A percentile compares a stretch with the other conserved stretches of the same genome.
These are phyloP conservation scores for Aspergillus brasiliensis DNA, from an alignment of 2,329 filamentous ascomycete species.

Conservation along the genomic window DNA sequence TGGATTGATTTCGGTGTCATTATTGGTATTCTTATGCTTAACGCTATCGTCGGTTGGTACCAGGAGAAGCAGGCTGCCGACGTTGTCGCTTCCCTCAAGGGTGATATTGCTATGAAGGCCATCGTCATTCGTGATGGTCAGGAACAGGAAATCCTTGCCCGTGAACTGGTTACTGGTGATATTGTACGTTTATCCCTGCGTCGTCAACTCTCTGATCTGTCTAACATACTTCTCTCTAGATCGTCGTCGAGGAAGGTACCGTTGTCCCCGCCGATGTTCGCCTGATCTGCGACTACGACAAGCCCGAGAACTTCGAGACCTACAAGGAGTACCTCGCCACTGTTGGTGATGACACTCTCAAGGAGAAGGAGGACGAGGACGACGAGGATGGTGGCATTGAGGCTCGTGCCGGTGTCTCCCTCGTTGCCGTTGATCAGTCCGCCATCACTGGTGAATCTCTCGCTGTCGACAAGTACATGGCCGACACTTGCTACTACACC, in stretches of 20 bases:
- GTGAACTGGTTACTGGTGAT: slow-evolving; percentile 75
- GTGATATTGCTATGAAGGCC: slow-evolving; percentile 76
- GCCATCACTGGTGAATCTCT: slow-evolving; percentile 81
- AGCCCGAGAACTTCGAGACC: slow-evolving; percentile 66
- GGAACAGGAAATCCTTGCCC: slow-evolving; percentile 68
- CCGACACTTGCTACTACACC: slow-evolving; percentile 74
- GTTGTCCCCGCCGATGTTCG: slow-evolving; percentile 70
- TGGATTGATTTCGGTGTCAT: slow-evolving; percentile 80
- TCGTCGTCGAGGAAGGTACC: slow-evolving; percentile 71
- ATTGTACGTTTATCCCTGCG: slow-evolving; percentile 56
- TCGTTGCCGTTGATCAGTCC: slow-evolving; percentile 75
- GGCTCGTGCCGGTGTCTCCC: slow-evolving; percentile 63
- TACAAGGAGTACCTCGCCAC: slow-evolving; percentile 67
- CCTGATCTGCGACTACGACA: slow-evolving; percentile 72
- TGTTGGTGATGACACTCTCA: slow-evolving; percentile 62
- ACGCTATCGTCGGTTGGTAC: slow-evolving; percentile 77
- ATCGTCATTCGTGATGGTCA: slow-evolving; percentile 67
- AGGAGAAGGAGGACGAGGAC: slow-evolving; percentile 60
- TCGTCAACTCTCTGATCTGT: not conserved
- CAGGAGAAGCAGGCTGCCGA: slow-evolving; percentile 80
- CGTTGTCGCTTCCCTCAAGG: slow-evolving; percentile 73
- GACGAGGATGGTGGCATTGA: slow-evolving; percentile 57
- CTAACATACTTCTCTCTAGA: slow-evolving; percentile 37
- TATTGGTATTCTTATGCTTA: slow-evolving; percentile 72
- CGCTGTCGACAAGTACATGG: slow-evolving; percentile 64